Evolutionary conservation across 1,284 basidiomycete species (phyloP).

Genomic region (Rhodotorula sp.): DNA sequence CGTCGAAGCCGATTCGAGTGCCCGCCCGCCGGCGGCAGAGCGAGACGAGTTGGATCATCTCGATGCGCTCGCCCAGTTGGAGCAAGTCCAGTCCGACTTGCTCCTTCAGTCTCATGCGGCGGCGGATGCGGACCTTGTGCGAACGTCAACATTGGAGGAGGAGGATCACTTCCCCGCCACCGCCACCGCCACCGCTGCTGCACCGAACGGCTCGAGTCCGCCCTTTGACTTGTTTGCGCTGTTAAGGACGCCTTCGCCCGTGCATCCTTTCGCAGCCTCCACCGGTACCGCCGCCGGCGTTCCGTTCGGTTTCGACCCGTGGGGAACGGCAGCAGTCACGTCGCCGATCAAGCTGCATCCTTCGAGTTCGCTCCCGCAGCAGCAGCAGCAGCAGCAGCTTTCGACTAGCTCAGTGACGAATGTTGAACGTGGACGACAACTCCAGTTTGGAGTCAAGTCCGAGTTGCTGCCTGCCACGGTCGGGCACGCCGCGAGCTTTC

Average conservation of each 20-base stretch:
- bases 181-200: too few relatives aligned
- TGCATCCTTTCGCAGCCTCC: slow-evolving; percentile 7
- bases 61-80: neutral
- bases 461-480: slow-evolving; percentile 9
- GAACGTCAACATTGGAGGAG: neutral
- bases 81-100: neutral
- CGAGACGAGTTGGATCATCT: neutral
- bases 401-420: too few relatives aligned
- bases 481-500: slow-evolving; percentile 14
- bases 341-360: too few relatives aligned
- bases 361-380: neutral
- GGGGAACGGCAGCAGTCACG: too few relatives aligned
- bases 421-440: neutral
- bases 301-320: neutral
- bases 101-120: neutral
- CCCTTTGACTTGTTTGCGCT: slow-evolving; percentile 14
- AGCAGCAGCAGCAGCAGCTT: neutral
- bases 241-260: slow-evolving; percentile 9
- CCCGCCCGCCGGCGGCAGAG: too few relatives aligned
- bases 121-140: neutral
- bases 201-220: neutral
- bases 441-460: neutral
- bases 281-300: neutral
- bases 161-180: neutral
- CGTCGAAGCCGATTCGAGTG: too few relatives aligned